Evolutionary conservation across 2,329 filamentous ascomycete species (phyloP).

Genomic region (Fusarium oxysporum): DNA sequence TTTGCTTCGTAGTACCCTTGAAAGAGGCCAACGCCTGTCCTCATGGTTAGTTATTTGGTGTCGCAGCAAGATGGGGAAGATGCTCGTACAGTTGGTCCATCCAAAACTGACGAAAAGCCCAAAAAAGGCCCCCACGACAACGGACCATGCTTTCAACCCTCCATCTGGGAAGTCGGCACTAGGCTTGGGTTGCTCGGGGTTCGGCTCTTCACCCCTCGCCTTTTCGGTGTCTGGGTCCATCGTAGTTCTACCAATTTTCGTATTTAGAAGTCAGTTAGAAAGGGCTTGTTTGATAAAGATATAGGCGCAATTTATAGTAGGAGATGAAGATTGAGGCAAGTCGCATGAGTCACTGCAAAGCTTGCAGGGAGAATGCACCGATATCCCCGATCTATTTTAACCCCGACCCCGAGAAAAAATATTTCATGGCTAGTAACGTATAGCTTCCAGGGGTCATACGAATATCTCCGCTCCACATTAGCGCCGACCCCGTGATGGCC

Average conservation of each 20-base stretch:
- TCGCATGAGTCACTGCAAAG: neutral
- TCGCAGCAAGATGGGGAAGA: too few species aligned
- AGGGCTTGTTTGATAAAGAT: too few species aligned
- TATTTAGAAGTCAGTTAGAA: rapidly evolving
- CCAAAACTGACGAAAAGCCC: neutral
- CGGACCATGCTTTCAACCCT: neutral
- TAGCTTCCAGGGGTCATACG: neutral
- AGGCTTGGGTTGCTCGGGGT: neutral
- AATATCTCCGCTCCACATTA: neutral
- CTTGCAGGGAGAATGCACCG: neutral
- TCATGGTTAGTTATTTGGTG: neutral
- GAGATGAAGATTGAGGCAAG: neutral
- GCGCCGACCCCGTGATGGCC: neutral
- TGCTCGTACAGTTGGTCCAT: neutral
- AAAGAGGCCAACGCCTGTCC: neutral
- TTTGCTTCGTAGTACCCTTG: neutral
- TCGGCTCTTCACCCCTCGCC: too few species aligned
- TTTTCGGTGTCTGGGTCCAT: neutral
- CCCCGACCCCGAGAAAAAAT: neutral
- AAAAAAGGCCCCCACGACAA: rapidly evolving
- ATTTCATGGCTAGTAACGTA: neutral
- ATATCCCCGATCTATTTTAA: neutral
- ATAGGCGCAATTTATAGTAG: neutral
- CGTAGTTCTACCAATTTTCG: neutral
- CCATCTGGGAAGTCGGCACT: neutral